These are phyloP conservation scores for Chaetomium cochliodes DNA, from an alignment of 495 filamentous ascomycete genomes.

Conservation along the genomic window DNA sequence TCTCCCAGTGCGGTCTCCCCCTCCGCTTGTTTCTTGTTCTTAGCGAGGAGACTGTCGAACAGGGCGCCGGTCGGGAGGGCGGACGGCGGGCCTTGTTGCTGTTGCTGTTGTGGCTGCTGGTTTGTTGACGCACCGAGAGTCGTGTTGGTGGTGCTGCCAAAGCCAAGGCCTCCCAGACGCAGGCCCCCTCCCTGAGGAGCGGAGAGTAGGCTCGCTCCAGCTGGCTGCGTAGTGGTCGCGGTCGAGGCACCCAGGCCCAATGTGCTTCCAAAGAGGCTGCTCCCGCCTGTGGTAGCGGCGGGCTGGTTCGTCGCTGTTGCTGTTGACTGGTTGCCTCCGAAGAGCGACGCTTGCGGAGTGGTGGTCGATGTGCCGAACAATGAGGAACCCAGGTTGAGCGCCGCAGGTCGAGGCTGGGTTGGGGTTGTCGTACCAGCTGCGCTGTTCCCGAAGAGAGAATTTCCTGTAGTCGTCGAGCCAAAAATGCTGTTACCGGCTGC, in stretches of 20 bases:
- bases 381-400: conserved; percentile 19
- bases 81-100: conserved; percentile 16
- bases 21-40: conserved; percentile 63
- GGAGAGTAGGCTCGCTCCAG: conserved; percentile 10
- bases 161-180: not conserved
- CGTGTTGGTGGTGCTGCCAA: conserved; percentile 10
- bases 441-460: conserved; percentile 13
- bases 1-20: conserved; percentile 55
- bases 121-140: conserved; percentile 11
- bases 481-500: conserved; percentile 18
- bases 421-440: not conserved
- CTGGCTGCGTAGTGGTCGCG: conserved; percentile 14
- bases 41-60: conserved; percentile 83
- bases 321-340: conserved; percentile 23
- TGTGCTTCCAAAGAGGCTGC: conserved; percentile 24
- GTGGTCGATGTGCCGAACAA: conserved; percentile 27
- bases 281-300: conserved; percentile 8
- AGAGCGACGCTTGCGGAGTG: conserved; percentile 26
- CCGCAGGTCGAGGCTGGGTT: conserved; percentile 2
- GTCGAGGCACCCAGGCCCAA: conserved; percentile 12
- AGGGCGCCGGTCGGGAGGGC: conserved; percentile 56
- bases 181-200: not conserved
- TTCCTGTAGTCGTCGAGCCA: conserved; percentile 13
- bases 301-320: conserved; percentile 14
- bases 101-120: conserved; percentile 22